These are phyloP conservation scores for Sarcocystis neurona DNA, from an alignment of 169 alveolate genomes.

Conservation along the genomic window DNA sequence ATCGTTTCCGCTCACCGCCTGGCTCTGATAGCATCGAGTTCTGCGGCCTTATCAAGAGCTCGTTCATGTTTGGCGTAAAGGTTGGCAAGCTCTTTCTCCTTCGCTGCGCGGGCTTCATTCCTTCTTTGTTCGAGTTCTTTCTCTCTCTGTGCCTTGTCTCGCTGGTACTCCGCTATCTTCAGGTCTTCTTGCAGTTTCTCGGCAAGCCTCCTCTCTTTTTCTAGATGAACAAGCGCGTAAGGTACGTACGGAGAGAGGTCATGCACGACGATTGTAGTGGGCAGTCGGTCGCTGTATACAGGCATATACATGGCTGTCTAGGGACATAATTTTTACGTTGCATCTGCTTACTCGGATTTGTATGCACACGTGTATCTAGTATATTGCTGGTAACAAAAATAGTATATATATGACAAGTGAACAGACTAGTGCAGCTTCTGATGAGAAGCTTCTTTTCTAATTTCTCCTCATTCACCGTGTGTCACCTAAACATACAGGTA, in stretches of 20 bases:
- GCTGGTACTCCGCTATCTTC: slow-evolving; percentile 77
- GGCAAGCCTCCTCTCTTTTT: slow-evolving; percentile 71
- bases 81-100: slow-evolving; percentile 78
- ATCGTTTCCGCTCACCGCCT: slow-evolving; percentile 72
- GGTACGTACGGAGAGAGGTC: background rate
- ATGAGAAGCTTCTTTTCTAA: no score
- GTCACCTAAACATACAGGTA: no score
- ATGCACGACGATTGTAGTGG: background rate
- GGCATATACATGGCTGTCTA: background rate
- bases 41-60: slow-evolving; percentile 80
- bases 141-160: slow-evolving; percentile 69
- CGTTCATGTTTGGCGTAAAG: slow-evolving; percentile 80
- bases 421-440: no score
- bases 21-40: slow-evolving; percentile 81
- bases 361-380: background rate
- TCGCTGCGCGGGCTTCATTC: slow-evolving; percentile 75
- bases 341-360: background rate
- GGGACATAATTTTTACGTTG: background rate
- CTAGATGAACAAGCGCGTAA: slow-evolving; percentile 38
- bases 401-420: background rate
- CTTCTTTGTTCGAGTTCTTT: slow-evolving; percentile 54
- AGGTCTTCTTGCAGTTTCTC: slow-evolving; percentile 77
- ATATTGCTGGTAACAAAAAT: background rate
- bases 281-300: background rate
- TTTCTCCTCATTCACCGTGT: no score